Conservation (phyloP, 2,329 filamentous ascomycete genomes). For the Tolypocladium guangdongense region DNA sequence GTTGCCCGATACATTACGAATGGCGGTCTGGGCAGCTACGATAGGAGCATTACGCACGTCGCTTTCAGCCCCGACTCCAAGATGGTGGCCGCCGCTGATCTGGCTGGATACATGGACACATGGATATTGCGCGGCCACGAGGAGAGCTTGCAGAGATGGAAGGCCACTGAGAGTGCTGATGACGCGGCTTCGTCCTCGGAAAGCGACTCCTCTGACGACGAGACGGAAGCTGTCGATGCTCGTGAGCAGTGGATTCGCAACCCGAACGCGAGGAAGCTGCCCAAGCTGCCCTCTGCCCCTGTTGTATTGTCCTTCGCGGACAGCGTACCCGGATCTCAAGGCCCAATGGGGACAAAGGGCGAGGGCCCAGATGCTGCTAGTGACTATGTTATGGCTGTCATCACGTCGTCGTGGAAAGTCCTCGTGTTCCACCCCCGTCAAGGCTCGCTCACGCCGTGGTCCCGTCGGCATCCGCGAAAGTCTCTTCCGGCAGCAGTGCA, state of each 20-base stretch:
- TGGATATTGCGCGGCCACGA: slow-evolving; percentile 55
- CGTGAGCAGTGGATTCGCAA: slow-evolving; percentile 62
- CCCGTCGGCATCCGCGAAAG: slow-evolving; percentile 66
- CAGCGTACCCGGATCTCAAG: slow-evolving; percentile 25
- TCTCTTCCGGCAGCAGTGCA: slow-evolving; percentile 65
- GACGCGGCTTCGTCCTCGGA: slow-evolving; percentile 23
- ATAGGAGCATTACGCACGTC: slow-evolving; percentile 61
- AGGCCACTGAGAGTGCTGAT: slow-evolving; percentile 19
- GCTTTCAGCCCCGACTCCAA: slow-evolving; percentile 73
- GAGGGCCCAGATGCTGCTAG: slow-evolving; percentile 17
- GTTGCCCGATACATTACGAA: slow-evolving; percentile 45
- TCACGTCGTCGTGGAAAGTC: slow-evolving; percentile 51
- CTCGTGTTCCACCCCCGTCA: slow-evolving; percentile 70
- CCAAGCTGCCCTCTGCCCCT: slow-evolving; percentile 54
- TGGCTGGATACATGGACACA: slow-evolving; percentile 77
- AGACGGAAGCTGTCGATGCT: slow-evolving; percentile 29
- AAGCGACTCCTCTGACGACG: slow-evolving; percentile 30
- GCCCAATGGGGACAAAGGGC: slow-evolving; percentile 10
- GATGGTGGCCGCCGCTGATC: slow-evolving; percentile 67
- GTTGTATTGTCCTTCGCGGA: slow-evolving; percentile 58
- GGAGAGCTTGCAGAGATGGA: slow-evolving; percentile 17
- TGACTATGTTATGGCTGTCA: slow-evolving; percentile 41
- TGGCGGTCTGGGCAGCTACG: slow-evolving; percentile 63
- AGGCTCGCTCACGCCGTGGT: slow-evolving; percentile 76
- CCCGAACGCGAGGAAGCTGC: slow-evolving; percentile 57